Evolutionary conservation across 2,329 filamentous ascomycete genomes (phyloP).

Genomic region (Pseudogymnoascus sp.): DNA sequence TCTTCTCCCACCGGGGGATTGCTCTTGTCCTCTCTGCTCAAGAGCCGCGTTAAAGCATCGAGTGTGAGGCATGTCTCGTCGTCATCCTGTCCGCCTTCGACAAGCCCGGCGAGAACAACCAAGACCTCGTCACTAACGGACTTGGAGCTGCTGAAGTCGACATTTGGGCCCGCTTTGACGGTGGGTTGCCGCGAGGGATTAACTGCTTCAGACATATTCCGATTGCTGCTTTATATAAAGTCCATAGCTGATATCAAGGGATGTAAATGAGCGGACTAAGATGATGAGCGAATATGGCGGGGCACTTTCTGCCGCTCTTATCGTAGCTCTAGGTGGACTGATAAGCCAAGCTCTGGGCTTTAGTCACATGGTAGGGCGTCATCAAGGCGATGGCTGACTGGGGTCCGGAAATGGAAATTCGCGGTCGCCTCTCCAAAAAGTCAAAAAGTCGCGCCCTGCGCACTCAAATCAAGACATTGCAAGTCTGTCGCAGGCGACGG

Average conservation of each 20-base stretch:
- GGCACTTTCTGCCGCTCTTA: conserved; percentile 8
- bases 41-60: conserved; percentile 49
- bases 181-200: not conserved
- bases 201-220: conserved; percentile 3
- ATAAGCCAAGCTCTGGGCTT: conserved; percentile 6
- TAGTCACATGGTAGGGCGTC: conserved; percentile 6
- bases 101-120: conserved; percentile 69
- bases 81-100: conserved; percentile 83
- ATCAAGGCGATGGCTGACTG: conserved; percentile 5
- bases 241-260: conserved; percentile 2
- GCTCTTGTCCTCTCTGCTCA: conserved; percentile 42
- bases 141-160: conserved; percentile 29
- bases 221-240: conserved; percentile 2
- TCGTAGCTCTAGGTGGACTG: not conserved
- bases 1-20: conserved; percentile 31
- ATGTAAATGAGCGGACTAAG: not conserved
- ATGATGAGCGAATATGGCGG: conserved; percentile 8
- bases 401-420: conserved; percentile 9
- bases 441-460: not conserved
- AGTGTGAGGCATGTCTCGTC: conserved; percentile 56
- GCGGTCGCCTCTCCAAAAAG: conserved; percentile 5
- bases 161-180: conserved; percentile 17
- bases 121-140: conserved; percentile 46
- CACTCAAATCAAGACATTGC: not conserved
- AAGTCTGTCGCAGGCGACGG: conserved; percentile 6